phyloP scores from a whole-genome alignment of 129 eudicot species.

The Logfia minima region DNA sequence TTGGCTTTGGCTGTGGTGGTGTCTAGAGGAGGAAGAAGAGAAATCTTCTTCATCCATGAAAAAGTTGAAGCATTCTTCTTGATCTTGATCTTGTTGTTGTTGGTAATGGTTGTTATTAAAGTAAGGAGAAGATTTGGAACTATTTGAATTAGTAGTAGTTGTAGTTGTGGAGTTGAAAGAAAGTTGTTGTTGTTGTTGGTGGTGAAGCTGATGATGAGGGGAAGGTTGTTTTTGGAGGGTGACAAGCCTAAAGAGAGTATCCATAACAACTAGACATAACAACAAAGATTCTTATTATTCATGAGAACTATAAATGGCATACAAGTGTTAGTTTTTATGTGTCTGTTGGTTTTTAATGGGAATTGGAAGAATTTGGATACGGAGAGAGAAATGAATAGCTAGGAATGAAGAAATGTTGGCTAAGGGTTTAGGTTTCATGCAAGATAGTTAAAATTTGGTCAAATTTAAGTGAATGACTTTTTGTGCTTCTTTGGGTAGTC shows the following conservation, averaged over 20 bases:
- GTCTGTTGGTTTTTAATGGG: slow-evolving; percentile 30
- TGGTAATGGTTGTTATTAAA: slow-evolving; percentile 13
- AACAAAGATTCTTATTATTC: slow-evolving; percentile 21
- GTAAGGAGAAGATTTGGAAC: slow-evolving; percentile 65
- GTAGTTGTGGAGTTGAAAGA: slow-evolving; percentile 75
- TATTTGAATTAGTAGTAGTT: slow-evolving; percentile 60
- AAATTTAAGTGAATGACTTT: slow-evolving; percentile 1
- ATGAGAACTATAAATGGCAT: slow-evolving; percentile 34
- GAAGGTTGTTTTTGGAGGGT: slow-evolving; percentile 75
- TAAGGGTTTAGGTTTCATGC: slow-evolving; percentile 35
- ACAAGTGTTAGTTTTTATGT: slow-evolving; percentile 7
- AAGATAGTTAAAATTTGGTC: slow-evolving; percentile 27
- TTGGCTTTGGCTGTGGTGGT: slow-evolving; percentile 37
- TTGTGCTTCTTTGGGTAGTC: slow-evolving; percentile 24
- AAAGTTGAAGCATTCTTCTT: slow-evolving; percentile 96
- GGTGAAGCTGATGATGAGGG: slow-evolving; percentile 51
- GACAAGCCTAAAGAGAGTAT: slow-evolving; percentile 86
- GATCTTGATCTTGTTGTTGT: slow-evolving; percentile 42
- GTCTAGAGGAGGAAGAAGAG: slow-evolving; percentile 62
- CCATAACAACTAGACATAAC: slow-evolving; percentile 61
- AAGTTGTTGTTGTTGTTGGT: slow-evolving; percentile 29
- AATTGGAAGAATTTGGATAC: slow-evolving; percentile 22
- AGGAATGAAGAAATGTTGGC: slow-evolving; percentile 34
- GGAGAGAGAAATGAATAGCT: slow-evolving; percentile 22
- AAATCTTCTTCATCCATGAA: slow-evolving; percentile 93